Evolutionary conservation across 1,284 basidiomycete genomes (phyloP).

Genomic region (Nidula niveotomentosa): DNA sequence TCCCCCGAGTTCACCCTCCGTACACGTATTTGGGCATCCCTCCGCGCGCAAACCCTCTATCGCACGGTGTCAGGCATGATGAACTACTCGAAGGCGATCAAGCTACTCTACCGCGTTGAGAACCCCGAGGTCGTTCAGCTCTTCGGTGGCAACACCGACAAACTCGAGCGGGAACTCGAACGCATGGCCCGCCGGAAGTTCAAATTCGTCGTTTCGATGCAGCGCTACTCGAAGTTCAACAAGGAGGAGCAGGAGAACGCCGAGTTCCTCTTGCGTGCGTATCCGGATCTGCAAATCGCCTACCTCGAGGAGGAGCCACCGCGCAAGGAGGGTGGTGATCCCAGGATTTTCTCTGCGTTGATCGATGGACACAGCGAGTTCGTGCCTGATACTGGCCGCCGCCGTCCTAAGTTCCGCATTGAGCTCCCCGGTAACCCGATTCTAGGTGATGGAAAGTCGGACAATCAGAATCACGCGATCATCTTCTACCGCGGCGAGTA

Average conservation of each 20-base stretch:
- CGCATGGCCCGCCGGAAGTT: constrained; percentile 98
- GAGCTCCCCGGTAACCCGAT: constrained; percentile 99
- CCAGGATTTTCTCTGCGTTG: constrained; percentile 92
- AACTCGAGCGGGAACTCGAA: constrained; percentile 95
- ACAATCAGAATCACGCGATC: constrained; percentile 99
- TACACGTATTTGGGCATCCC: constrained; percentile 98
- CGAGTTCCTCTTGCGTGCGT: constrained; percentile 97
- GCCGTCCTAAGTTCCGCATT: constrained; percentile 97
- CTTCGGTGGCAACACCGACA: constrained; percentile 97
- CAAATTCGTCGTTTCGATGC: constrained; percentile 99
- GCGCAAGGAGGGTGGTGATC: constrained; percentile 93
- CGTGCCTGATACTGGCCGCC: constrained; percentile 82
- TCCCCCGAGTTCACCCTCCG: constrained; percentile 98
- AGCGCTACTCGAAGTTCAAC: constrained; percentile 99
- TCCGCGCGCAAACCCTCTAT: constrained; percentile 98
- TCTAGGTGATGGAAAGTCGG: constrained; percentile 98
- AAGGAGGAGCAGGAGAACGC: constrained; percentile 99
- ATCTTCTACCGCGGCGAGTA: constrained; percentile 99
- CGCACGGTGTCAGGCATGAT: constrained; percentile 99
- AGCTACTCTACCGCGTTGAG: constrained; percentile 98
- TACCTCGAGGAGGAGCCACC: constrained; percentile 97
- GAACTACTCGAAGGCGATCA: constrained; percentile 99
- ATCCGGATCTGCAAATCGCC: constrained; percentile 97
- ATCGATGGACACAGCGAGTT: constrained; percentile 99
- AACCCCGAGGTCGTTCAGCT: constrained; percentile 98